phyloP scores from a whole-genome alignment of 2,329 filamentous ascomycete species.

The Nigrograna mackinnonii region DNA sequence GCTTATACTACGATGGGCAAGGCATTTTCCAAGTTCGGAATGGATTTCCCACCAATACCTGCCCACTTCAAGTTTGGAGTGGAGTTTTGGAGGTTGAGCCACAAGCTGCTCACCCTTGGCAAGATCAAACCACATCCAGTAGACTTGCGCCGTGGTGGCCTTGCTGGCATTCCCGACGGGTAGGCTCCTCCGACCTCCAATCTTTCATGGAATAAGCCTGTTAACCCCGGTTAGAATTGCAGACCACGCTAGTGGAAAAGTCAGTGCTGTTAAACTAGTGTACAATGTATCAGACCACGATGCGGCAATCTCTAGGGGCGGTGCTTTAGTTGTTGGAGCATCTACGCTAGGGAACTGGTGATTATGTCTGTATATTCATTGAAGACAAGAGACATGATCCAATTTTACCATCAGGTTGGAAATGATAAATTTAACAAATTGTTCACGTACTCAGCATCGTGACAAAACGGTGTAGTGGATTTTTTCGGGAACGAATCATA shows the following conservation, averaged over 20 bases:
- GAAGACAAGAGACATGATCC: too few relatives aligned
- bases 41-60: conserved; percentile 2
- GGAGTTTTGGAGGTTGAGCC: conserved; percentile 5
- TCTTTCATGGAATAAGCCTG: background rate
- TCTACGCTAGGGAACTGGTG: too few relatives aligned
- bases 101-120: background rate
- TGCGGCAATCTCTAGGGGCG: too few relatives aligned
- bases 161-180: conserved; percentile 3
- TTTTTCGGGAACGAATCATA: too few relatives aligned
- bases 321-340: too few relatives aligned
- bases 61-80: conserved; percentile 3
- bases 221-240: conserved; percentile 4
- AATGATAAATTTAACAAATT: too few relatives aligned
- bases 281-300: background rate
- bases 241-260: conserved; percentile 2
- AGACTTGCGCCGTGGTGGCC: conserved; percentile 2
- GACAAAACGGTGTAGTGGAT: too few relatives aligned
- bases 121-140: conserved; percentile 5
- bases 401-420: too few relatives aligned
- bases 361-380: too few relatives aligned
- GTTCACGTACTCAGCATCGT: too few relatives aligned
- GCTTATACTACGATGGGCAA: conserved; percentile 44
- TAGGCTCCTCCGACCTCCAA: background rate
- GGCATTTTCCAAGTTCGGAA: conserved; percentile 14
- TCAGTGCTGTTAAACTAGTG: background rate